Conservation (phyloP, 352 stramenopile genomes). For the Globisporangium cystogenes region DNA sequence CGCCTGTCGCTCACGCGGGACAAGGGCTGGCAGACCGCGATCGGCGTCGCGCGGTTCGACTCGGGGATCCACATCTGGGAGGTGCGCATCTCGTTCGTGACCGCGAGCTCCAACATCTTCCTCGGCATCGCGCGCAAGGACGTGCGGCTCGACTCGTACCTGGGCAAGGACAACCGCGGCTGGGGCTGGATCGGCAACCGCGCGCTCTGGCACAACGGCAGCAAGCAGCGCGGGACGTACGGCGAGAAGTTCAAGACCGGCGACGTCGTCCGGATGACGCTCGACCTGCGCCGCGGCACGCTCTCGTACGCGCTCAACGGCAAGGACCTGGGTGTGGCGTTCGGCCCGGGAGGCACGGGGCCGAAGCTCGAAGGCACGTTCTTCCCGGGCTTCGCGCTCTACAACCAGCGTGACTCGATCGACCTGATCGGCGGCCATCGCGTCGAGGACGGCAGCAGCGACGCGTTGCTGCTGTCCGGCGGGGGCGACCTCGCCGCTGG, state of each 20-base stretch:
- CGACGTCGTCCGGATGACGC: slow-evolving; percentile 74
- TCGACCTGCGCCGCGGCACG: slow-evolving; percentile 79
- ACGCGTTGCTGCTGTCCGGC: slow-evolving; percentile 24
- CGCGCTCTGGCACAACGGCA: slow-evolving; percentile 87
- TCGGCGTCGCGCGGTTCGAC: slow-evolving; percentile 85
- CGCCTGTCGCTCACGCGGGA: slow-evolving; percentile 76
- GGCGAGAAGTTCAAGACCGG: slow-evolving; percentile 90
- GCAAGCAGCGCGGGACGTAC: slow-evolving; percentile 87
- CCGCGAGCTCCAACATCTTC: slow-evolving; percentile 89
- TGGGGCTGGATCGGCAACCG: slow-evolving; percentile 91
- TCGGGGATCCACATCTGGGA: slow-evolving; percentile 86
- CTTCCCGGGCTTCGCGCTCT: slow-evolving; percentile 81
- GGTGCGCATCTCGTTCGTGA: slow-evolving; percentile 82
- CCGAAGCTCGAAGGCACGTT: slow-evolving; percentile 85
- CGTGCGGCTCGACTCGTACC: slow-evolving; percentile 83
- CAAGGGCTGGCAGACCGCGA: slow-evolving; percentile 87
- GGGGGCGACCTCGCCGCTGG: slow-evolving; percentile 17
- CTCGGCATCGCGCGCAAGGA: slow-evolving; percentile 80
- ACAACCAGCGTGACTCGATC: slow-evolving; percentile 86
- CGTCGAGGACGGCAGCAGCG: slow-evolving; percentile 53
- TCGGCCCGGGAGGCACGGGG: slow-evolving; percentile 78
- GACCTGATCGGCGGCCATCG: slow-evolving; percentile 81
- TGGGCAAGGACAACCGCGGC: slow-evolving; percentile 89
- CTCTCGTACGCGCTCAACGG: slow-evolving; percentile 87
- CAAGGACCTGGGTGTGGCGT: slow-evolving; percentile 85